phyloP scores from a whole-genome alignment of 192 early-diverging fungal genomes.

The Umbelopsis vinacea region DNA sequence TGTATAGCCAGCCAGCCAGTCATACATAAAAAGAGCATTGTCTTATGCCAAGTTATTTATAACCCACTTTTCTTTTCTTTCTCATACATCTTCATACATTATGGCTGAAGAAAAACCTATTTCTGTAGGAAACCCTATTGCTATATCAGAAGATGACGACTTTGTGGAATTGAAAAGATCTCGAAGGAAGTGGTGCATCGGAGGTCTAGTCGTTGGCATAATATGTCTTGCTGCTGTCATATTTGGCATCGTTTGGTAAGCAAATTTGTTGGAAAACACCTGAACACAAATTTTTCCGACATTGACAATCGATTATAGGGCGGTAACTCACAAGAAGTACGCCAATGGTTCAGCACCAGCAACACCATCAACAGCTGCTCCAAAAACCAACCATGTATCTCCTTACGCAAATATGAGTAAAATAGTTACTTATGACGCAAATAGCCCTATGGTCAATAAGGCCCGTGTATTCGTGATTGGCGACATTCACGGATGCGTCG shows the following conservation, averaged over 20 bases:
- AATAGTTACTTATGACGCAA: conserved; percentile 3
- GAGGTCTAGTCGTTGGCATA: background rate
- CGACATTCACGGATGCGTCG: conserved; percentile 67
- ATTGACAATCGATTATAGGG: background rate
- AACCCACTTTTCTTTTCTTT: background rate
- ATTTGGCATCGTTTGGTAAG: conserved; percentile 14
- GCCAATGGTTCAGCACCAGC: background rate
- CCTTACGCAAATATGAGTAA: conserved; percentile 38
- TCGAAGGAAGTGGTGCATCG: background rate
- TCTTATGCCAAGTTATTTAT: background rate
- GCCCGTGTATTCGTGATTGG: conserved; percentile 67
- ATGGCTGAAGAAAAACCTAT: background rate
- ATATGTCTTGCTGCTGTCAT: background rate
- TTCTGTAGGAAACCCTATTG: too few relatives aligned
- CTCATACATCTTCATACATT: background rate
- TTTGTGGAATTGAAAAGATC: background rate
- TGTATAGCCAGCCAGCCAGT: too few relatives aligned
- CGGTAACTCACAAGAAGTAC: background rate
- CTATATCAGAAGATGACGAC: background rate
- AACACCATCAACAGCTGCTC: background rate
- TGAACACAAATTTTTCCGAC: too few relatives aligned
- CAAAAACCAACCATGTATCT: conserved; percentile 21
- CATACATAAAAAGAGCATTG: background rate
- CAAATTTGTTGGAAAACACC: too few relatives aligned
- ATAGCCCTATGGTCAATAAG: conserved; percentile 4